Evolutionary conservation across 768 basidiomycete genomes (phyloP).

Genomic region (Cytidiella melzeri): DNA sequence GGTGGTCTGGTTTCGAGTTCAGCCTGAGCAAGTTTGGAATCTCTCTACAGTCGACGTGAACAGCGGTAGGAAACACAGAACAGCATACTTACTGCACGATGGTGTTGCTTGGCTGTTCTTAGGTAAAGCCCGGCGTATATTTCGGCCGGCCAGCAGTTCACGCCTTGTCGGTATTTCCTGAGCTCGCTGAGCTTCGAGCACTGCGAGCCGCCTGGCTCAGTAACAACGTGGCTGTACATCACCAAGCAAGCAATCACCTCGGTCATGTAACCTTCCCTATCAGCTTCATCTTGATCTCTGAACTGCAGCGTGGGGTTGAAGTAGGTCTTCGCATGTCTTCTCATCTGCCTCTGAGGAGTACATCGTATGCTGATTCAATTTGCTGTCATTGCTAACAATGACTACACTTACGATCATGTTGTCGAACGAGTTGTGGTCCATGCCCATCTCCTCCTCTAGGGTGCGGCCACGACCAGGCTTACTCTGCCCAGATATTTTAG

Average conservation of each 20-base stretch:
- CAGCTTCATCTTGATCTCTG: background rate
- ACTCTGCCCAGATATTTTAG: no score
- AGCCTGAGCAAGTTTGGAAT: no score
- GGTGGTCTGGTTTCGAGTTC: no score
- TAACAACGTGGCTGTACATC: background rate
- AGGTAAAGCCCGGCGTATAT: no score
- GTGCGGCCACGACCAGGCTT: no score
- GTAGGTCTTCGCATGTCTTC: background rate
- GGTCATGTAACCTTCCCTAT: background rate
- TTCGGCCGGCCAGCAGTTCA: slow-evolving; percentile 5
- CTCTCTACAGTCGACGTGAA: no score
- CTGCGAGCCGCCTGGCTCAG: background rate
- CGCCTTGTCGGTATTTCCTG: background rate
- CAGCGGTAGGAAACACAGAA: background rate
- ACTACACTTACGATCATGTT: background rate
- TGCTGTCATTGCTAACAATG: no score
- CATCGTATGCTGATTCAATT: no score
- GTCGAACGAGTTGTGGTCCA: background rate
- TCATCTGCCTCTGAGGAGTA: slow-evolving; percentile 2
- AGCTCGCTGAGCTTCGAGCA: slow-evolving; percentile 1
- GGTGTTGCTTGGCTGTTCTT: no score
- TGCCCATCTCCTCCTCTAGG: background rate
- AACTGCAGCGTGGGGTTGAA: background rate
- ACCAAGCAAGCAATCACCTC: background rate
- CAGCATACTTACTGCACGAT: background rate